Evolutionary conservation across 345 rosid species (phyloP).

Genomic region (Hirschfeldia incana): DNA sequence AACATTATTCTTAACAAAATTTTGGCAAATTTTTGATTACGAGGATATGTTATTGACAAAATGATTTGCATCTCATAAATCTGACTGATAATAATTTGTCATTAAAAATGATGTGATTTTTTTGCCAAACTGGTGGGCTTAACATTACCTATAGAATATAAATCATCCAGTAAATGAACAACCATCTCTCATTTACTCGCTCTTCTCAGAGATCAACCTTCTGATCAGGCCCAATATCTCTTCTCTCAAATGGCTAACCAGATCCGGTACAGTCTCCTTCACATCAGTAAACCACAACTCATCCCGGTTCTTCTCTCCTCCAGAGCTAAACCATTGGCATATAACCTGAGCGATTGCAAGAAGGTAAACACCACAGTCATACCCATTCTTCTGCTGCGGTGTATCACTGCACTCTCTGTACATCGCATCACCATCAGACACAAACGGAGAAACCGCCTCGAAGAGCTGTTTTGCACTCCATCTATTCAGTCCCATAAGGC

Average conservation of each 20-base stretch:
- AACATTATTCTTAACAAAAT: no score
- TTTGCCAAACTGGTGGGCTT: no score
- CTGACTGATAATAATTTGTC: no score
- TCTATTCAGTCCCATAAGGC: conserved; percentile 50
- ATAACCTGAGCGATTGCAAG: conserved; percentile 56
- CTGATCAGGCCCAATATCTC: conserved; percentile 60
- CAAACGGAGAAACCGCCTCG: conserved; percentile 46
- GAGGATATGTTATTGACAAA: no score
- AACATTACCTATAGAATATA: no score
- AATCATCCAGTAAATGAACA: background rate
- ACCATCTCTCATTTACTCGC: conserved; percentile 9
- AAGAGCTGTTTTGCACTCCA: conserved; percentile 48
- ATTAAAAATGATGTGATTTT: no score
- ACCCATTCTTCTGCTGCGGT: conserved; percentile 67
- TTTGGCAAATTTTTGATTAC: no score
- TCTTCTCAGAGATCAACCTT: conserved; percentile 46
- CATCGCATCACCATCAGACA: conserved; percentile 37
- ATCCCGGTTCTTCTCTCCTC: conserved; percentile 32
- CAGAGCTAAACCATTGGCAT: conserved; percentile 53
- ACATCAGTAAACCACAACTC: conserved; percentile 65
- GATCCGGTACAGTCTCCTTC: conserved; percentile 55
- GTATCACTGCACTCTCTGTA: conserved; percentile 52
- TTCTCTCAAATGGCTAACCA: conserved; percentile 49
- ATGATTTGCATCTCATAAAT: no score
- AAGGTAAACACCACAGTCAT: conserved; percentile 75